Evolutionary conservation across 768 basidiomycete species (phyloP), one percentile per base, ranked within the genome.

Genomic region (Paxillus rubicundulus): DNA sequence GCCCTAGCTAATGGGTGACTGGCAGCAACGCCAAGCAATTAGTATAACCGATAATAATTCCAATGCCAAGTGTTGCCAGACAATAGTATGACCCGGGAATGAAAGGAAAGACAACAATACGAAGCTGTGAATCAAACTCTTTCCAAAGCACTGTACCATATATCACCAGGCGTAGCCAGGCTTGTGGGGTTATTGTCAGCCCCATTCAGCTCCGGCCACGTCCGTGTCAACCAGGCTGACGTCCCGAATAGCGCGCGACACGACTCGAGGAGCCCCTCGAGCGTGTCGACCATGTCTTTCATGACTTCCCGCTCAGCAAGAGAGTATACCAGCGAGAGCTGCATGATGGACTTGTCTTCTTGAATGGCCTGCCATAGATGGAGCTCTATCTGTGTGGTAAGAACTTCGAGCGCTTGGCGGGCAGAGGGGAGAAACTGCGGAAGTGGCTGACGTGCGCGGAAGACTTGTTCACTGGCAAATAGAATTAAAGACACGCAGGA

Each of bases 361-460:
- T 63, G 57, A 9, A 61, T 59, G 13, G 66, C 64, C 14, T 46
- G 27, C 20, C 53, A 58, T 28, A 78, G 67, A 20, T 66, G 68
- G 10, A 68, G 62, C 28, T 72, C 67, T 20, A 78, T 65, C 33
- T 66, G 63, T 5, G 50, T 55, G 46, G 71, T 68, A 2, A 80
- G 69, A 9, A 51, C 59, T 9, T 58, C 54, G n/a, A 74, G 60
- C 21, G 78, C 77, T 54, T 72, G 67, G 9, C 74, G 65, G 6
- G 73, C 63, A 4, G 76, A 79, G 3, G 79, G 79, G 8, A 80
- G 67, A 53, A 78, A 79, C 50, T 80, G 78, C 0, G 79, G 78
- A 16, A 80, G 66, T 12, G 76, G 73, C 51, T 77, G 75, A 27
- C 74, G 71, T 5, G 72, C 72, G 4, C 71, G 63, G 61, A 80